These are phyloP conservation scores for Mycena citricolor DNA, from an alignment of 1,284 basidiomycete genomes.

Conservation along the genomic window DNA sequence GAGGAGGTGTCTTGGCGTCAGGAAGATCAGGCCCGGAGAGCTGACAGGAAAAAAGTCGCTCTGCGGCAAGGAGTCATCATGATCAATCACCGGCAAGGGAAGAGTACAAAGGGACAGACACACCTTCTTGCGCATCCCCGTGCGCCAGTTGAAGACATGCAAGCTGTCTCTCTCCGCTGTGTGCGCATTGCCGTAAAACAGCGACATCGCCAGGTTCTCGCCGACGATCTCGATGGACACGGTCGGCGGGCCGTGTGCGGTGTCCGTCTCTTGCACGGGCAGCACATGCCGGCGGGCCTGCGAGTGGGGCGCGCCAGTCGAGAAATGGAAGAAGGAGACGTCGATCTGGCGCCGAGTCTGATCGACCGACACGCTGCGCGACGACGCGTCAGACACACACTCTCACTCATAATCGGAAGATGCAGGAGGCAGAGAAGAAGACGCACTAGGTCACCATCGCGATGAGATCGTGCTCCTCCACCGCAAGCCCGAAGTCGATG, in stretches of 20 bases:
- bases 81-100: conserved; percentile 3
- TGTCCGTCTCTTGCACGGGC: conserved; percentile 10
- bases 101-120: not conserved
- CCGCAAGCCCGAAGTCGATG: conserved; percentile 23
- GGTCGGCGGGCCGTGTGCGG: not conserved
- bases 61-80: not conserved
- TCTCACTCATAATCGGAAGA: no score
- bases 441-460: conserved; percentile 24
- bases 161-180: conserved; percentile 3
- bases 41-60: not conserved
- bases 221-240: conserved; percentile 23
- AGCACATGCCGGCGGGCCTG: conserved; percentile 10
- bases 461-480: conserved; percentile 26
- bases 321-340: conserved; percentile 6
- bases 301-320: conserved; percentile 20
- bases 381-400: no score
- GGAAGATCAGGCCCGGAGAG: conserved; percentile 21
- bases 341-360: not conserved
- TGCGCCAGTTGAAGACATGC: conserved; percentile 22
- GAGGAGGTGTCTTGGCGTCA: conserved; percentile 19
- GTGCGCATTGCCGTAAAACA: conserved; percentile 11
- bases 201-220: conserved; percentile 15
- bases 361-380: no score
- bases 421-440: not conserved
- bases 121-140: conserved; percentile 15